Evolutionary conservation across 2,329 filamentous ascomycete species (phyloP), one percentile per base, ranked within the genome.

Genomic region (Apiospora marii): DNA sequence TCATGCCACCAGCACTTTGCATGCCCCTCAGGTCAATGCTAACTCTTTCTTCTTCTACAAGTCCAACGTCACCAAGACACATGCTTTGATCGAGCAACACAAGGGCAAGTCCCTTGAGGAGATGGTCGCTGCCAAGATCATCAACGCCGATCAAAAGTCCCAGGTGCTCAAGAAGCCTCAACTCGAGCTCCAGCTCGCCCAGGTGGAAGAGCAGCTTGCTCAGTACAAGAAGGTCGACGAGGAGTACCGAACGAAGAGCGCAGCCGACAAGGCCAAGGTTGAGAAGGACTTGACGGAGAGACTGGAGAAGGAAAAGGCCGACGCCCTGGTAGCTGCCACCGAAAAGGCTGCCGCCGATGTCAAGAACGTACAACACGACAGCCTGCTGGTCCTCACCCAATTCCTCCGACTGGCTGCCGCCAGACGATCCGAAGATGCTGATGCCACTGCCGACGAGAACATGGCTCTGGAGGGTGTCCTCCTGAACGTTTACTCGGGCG

Each of bases 341-440:
- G 83, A 90, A 70, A 88, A 90, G 80, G 85, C 86, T 72, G 81
- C 86, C 71, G 86, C 85, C 72, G 87, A 90, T 72, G 84, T 86
- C 68, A 83, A 89, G 77, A 87, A 88, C 79, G 83, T 85, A 37
- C 87, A 93, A 75, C 87, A 90, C 77, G 87, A 90, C 76, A 91
- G 90, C 80, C 85, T 96, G 53, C 85, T 95, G 68, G 86, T 90
- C 37, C 85, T 96, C 75, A 94, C 93, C 6, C 92, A 94, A 80
- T 97, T 96, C 85, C 85, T 96, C 75, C 91, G 93, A 76, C 88
- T 95, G 49, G 94, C 94, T 73, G 94, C 94, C 72, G 91, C 93
- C 77, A 91, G 94, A 76, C 89, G 93, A 77, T 87, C 90, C 27
- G 92, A 94, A 79, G 93, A 93, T 75, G 88, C 86, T 71, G 88